Evolutionary conservation across 805 yeast genomes (phyloP).

Genomic region (Candida bentonensis): DNA sequence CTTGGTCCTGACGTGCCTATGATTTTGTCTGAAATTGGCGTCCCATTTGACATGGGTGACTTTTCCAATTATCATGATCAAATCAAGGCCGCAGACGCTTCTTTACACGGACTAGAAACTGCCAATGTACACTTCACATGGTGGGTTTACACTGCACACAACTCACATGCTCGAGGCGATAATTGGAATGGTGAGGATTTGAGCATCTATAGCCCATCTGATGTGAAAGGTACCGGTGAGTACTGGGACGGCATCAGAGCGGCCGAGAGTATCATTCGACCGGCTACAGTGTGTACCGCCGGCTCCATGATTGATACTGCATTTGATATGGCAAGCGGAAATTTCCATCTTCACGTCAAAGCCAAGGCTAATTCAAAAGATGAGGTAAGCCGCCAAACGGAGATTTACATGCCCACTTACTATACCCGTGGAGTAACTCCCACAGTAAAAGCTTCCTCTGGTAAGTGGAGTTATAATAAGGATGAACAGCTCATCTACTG

Average conservation of each 20-base stretch:
- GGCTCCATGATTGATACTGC: constrained; percentile 44
- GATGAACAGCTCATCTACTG: constrained; percentile 49
- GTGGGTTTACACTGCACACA: constrained; percentile 72
- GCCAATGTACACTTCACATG: constrained; percentile 57
- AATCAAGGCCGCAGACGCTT: constrained; percentile 71
- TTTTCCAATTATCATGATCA: constrained; percentile 61
- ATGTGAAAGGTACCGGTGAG: constrained; percentile 3
- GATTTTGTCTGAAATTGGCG: constrained; percentile 87
- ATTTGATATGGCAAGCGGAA: constrained; percentile 39
- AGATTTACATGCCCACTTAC: constrained; percentile 54
- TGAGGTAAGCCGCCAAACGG: no score
- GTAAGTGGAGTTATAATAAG: constrained; percentile 39
- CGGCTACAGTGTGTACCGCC: constrained; percentile 49
- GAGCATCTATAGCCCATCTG: constrained; percentile 42
- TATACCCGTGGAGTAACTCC: constrained; percentile 45
- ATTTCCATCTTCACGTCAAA: constrained; percentile 36
- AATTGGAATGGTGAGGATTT: constrained; percentile 90
- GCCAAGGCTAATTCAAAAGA: constrained; percentile 6
- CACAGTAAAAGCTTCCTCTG: constrained; percentile 42
- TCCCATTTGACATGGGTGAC: constrained; percentile 91
- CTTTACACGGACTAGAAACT: constrained; percentile 66
- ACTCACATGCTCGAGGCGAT: constrained; percentile 80
- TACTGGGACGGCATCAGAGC: constrained; percentile 55
- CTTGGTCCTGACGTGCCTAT: constrained; percentile 58
- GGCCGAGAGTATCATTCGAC: constrained; percentile 59